Conservation (phyloP, 2,329 filamentous ascomycete genomes). For the Fusarium duplospermum region DNA sequence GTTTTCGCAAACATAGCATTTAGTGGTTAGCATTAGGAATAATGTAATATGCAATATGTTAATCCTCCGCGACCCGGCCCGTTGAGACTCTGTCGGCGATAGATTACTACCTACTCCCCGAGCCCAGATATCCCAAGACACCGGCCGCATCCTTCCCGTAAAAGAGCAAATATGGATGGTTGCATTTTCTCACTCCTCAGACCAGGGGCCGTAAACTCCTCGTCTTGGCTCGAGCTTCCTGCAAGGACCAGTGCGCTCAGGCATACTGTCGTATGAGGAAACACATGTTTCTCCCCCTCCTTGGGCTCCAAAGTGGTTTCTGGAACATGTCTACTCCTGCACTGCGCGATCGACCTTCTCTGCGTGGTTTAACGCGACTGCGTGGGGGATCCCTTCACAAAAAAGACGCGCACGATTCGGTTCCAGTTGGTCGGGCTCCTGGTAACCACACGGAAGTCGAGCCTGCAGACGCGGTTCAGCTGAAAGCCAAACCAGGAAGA, state of each 20-base stretch:
- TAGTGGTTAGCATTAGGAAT: fast-evolving
- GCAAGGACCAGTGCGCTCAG: slow-evolving; percentile 23
- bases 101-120: background rate
- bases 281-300: slow-evolving; percentile 19
- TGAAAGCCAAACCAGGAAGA: slow-evolving; percentile 2
- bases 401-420: slow-evolving; percentile 8
- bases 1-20: background rate
- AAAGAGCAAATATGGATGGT: slow-evolving; percentile 6
- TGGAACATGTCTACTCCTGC: slow-evolving; percentile 9
- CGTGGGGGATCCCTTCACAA: slow-evolving; percentile 3
- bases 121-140: slow-evolving; percentile 11
- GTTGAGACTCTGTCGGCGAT: slow-evolving; percentile 16
- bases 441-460: slow-evolving; percentile 17
- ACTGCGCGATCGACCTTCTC: background rate
- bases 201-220: slow-evolving; percentile 17
- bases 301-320: slow-evolving; percentile 4
- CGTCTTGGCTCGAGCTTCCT: slow-evolving; percentile 8
- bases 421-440: slow-evolving; percentile 26
- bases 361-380: slow-evolving; percentile 6
- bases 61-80: background rate
- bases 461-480: slow-evolving; percentile 11
- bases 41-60: background rate
- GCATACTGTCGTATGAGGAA: slow-evolving; percentile 36
- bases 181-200: background rate
- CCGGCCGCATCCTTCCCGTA: background rate